Percentiles rank a stretch among this genome's conserved stretches.
These are phyloP conservation scores for Logfia minima DNA, from an alignment of 129 eudicot species.

Conservation along the genomic window DNA sequence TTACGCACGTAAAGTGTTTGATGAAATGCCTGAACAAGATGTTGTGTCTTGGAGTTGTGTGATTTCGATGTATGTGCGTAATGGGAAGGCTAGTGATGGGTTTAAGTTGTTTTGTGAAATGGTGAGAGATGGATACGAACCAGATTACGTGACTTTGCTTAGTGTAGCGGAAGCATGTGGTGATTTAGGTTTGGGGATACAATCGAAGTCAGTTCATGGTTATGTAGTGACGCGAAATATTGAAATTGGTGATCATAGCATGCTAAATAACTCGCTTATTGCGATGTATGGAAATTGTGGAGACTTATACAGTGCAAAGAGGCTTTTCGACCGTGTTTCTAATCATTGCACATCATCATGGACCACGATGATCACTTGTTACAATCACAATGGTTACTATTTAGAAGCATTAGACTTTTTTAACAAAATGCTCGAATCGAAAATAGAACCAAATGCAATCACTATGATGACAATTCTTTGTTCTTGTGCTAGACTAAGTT, in stretches of 20 bases:
- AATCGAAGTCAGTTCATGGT: constrained; percentile 61
- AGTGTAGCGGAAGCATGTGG: constrained; percentile 67
- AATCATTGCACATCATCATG: constrained; percentile 41
- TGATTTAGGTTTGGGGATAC: constrained; percentile 50
- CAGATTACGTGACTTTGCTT: constrained; percentile 65
- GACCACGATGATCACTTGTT: constrained; percentile 73
- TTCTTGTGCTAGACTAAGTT: constrained; percentile 64
- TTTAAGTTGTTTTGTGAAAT: constrained; percentile 53
- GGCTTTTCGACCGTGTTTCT: constrained; percentile 38
- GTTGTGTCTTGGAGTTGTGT: constrained; percentile 78
- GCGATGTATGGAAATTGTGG: constrained; percentile 86
- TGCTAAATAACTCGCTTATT: constrained; percentile 51
- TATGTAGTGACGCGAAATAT: constrained; percentile 46
- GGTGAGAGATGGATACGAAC: constrained; percentile 50
- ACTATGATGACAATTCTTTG: constrained; percentile 61
- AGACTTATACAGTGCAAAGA: constrained; percentile 47
- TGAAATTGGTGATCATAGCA: constrained; percentile 27
- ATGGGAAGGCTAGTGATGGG: constrained; percentile 47
- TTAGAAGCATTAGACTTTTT: constrained; percentile 42
- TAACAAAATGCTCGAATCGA: constrained; percentile 42
- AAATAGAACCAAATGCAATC: constrained; percentile 55
- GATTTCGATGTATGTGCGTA: constrained; percentile 46
- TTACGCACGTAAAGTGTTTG: constrained; percentile 54
- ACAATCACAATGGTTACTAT: constrained; percentile 56
- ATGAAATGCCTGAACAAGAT: constrained; percentile 58